Base-by-base conservation (phyloP, 2,329 filamentous ascomycete genomes). In the Aspergillus glaucus region DNA sequence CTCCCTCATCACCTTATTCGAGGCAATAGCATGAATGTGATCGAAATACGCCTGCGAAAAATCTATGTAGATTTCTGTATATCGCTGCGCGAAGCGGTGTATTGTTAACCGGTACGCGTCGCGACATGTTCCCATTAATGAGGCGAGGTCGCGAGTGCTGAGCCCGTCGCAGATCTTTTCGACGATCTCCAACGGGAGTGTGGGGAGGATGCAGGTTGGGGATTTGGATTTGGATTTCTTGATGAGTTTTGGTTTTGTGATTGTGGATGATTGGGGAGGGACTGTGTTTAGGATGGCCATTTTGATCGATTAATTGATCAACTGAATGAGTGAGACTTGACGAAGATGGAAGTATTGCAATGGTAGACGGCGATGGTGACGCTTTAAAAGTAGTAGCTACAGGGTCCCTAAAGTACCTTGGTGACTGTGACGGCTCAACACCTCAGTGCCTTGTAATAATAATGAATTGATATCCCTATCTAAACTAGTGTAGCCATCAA, bases 91-190 rank as follows among this genome's bases (percentile, higher is more conserved):
- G 12, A 53, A 46, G 21, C 50, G 43, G 10, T 30, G 39, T 41
- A 50, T 50, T 6, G 50, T 50, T 28, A 19, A 34, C 17, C 43
- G 39, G 34, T 53, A 46, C 19, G 43, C 44, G 5, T 47, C 36
- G 15, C 48, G 45, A 30, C 50, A 50, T 12, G 48, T 50, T 28
- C 45, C 50, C 15, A 50, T 45, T 9, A 53, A 34, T 19, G 50
- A 44, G 39, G 50, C 50, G 12, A 53, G 39, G 32, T 53, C 50
- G 9, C 28, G 43, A 9, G 50, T 53, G 1, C 40, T 37, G n/a
- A 53, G 48, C 30, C 48, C 43, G 10, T 48, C 43, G 43, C 50
- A 53, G 21, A 53, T 43, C 45, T 42, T 22, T 36, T 53, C 48
- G 9, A 50, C 15, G 9, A 50, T 43, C 41, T 53, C 50, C 24